Percentiles rank a stretch among this genome's conserved stretches.
Evolutionary conservation across 176 grass and related monocot species (phyloP).

Genomic region (Avena sativa): DNA sequence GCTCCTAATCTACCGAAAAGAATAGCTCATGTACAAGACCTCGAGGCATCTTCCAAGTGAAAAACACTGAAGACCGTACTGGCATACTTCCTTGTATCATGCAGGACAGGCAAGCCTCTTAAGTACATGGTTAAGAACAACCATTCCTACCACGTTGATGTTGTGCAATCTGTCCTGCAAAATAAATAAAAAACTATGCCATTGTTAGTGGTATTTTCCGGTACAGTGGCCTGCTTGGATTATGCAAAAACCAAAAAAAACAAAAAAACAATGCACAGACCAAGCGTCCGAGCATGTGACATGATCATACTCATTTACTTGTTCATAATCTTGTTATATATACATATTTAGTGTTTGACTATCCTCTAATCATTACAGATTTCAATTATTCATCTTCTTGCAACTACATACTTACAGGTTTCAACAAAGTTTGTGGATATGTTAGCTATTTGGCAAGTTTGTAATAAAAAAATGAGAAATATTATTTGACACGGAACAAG

Average conservation of each 20-base stretch:
- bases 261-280: background rate
- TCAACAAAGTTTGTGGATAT: constrained; percentile 5
- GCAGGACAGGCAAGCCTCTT: constrained; percentile 39
- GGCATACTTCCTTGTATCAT: background rate
- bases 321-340: background rate
- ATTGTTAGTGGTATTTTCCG: background rate
- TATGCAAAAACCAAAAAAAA: background rate
- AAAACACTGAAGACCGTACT: constrained; percentile 25
- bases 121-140: constrained; percentile 45
- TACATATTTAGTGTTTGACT: background rate
- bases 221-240: background rate
- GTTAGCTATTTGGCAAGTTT: background rate
- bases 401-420: background rate
- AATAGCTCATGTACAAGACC: constrained; percentile 41
- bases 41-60: constrained; percentile 34
- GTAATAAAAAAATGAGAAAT: background rate
- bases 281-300: background rate
- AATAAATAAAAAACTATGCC: background rate
- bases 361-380: constrained; percentile 10
- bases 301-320: background rate
- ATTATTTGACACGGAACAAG: background rate
- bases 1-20: constrained; percentile 42
- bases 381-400: constrained; percentile 2
- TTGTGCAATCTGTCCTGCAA: constrained; percentile 12
- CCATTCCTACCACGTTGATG: background rate